Base-by-base conservation (phyloP, 495 filamentous ascomycete genomes). In the Podospora conica region DNA sequence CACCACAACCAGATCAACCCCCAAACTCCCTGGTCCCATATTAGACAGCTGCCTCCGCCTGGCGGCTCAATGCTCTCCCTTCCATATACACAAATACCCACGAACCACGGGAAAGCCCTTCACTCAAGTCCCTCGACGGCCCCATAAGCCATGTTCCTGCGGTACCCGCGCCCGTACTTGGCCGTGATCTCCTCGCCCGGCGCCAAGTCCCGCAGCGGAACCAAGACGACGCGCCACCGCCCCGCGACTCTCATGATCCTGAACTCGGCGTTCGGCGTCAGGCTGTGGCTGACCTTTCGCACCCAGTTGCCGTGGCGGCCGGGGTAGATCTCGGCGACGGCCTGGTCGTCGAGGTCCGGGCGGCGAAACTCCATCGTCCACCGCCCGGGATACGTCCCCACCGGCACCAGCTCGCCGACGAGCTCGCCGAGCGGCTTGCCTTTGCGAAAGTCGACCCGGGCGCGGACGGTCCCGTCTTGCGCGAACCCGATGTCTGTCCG, bases 141-240 rank as follows among this genome's bases (percentile, higher is more conserved):
- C 2, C 7, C 40, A n/a, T 48, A 31, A 31, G 29, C 29, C 29
- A 31, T 11, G 29, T 31, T 31, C 10, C 29, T 11, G 29, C 3
- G 3, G 7, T 62, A 73, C 25, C 72, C 74, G 55, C 61, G 63
- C 8, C 74, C 74, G 20, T 65, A 70, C 63, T 64, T 70, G 23
- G 68, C 72, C 15, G 70, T 76, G 23, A 76, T 69, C 58, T 76
- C 74, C 33, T 74, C 70, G 5, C 72, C 72, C 29, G 70, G 68
- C 15, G 24, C 25, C 18, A 76, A 68, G 27, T 71, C 64, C 56
- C 70, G 55, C 55, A 64, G 4, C 4, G 72, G 64, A 24, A 71
- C 62, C 10, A 76, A 53, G 62, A 74, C 65, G 65, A 66, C 31
- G 40, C 74, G 58, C 70, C 70, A 76, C 11, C 65, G 61, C 3